phyloP scores from a whole-genome alignment of 2,329 filamentous ascomycete genomes.

The Dichotomopilus funicola region DNA sequence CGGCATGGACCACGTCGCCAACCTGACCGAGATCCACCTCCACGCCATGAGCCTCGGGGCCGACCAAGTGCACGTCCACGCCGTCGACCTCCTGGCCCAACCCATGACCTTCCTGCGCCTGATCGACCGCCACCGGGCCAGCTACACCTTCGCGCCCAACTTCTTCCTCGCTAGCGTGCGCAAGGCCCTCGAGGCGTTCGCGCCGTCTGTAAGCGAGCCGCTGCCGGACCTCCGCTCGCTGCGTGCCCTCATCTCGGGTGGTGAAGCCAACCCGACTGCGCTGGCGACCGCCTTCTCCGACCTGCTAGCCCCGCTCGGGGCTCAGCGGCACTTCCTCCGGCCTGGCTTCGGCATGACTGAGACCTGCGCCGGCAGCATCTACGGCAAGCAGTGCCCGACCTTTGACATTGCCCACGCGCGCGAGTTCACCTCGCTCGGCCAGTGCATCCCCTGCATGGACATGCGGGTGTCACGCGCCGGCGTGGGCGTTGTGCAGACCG shows the following conservation, averaged over 20 bases:
- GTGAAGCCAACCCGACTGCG: conserved; percentile 37
- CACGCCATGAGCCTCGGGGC: conserved; percentile 36
- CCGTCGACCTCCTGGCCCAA: conserved; percentile 34
- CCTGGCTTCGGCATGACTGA: conserved; percentile 47
- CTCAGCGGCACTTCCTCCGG: conserved; percentile 30
- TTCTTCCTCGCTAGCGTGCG: conserved; percentile 28
- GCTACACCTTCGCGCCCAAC: conserved; percentile 39
- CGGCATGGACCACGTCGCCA: conserved; percentile 49
- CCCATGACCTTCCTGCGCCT: conserved; percentile 32
- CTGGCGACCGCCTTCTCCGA: conserved; percentile 27
- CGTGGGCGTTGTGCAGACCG: conserved; percentile 8
- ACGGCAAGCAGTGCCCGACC: conserved; percentile 33
- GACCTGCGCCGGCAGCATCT: conserved; percentile 46
- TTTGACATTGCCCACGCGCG: conserved; percentile 28
- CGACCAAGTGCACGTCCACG: conserved; percentile 40
- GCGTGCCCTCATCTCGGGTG: conserved; percentile 32
- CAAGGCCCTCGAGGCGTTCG: too few relatives aligned
- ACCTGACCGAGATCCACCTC: conserved; percentile 45
- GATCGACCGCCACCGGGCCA: conserved; percentile 35
- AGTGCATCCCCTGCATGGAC: conserved; percentile 32
- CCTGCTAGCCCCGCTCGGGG: conserved; percentile 29
- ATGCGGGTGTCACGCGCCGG: conserved; percentile 31
- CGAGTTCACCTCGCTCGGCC: conserved; percentile 34
- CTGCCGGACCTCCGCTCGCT: conserved; percentile 18
- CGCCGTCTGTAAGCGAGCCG: too few relatives aligned